Evolutionary conservation across 2,329 filamentous ascomycete species (phyloP).

Genomic region (Kalmusia sp.): DNA sequence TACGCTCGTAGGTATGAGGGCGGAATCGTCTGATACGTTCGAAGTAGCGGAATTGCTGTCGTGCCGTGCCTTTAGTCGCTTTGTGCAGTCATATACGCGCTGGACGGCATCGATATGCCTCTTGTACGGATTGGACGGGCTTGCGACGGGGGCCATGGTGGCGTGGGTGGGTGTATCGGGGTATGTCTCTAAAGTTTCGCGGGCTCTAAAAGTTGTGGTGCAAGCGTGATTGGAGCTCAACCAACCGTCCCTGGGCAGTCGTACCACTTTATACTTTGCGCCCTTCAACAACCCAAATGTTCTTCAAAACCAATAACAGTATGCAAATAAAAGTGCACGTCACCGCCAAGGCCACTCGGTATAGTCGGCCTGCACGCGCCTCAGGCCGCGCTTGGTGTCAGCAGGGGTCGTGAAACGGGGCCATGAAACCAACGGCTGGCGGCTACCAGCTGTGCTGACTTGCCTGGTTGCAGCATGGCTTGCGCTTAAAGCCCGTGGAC

Average conservation of each 20-base stretch:
- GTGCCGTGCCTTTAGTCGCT: constrained; percentile 31
- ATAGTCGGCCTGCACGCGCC: constrained; percentile 12
- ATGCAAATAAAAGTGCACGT: constrained; percentile 17
- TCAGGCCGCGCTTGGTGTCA: constrained; percentile 32
- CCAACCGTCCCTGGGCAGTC: not conserved
- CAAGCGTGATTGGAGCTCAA: not conserved
- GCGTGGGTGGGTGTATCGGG: not conserved
- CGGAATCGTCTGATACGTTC: constrained; percentile 25
- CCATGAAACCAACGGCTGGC: constrained; percentile 44
- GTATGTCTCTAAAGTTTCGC: not conserved
- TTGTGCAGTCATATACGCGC: constrained; percentile 22
- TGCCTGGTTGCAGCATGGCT: constrained; percentile 17
- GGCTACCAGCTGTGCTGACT: constrained; percentile 40
- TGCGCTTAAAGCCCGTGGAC: constrained; percentile 29
- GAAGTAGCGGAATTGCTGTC: constrained; percentile 30
- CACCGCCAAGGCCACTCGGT: constrained; percentile 22
- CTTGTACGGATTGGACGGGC: constrained; percentile 8
- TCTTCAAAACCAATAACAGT: constrained; percentile 6
- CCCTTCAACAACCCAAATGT: not conserved
- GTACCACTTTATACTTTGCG: not conserved
- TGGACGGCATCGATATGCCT: constrained; percentile 7
- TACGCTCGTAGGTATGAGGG: constrained; percentile 23
- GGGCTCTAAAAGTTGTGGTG: not conserved
- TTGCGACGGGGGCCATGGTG: constrained; percentile 7
- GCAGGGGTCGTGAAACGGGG: constrained; percentile 46